A percentile compares a stretch with the other conserved stretches of the same genome.
Evolutionary conservation across 306 rosid species (phyloP).

Genomic region (Gastrolobium bilobum): DNA sequence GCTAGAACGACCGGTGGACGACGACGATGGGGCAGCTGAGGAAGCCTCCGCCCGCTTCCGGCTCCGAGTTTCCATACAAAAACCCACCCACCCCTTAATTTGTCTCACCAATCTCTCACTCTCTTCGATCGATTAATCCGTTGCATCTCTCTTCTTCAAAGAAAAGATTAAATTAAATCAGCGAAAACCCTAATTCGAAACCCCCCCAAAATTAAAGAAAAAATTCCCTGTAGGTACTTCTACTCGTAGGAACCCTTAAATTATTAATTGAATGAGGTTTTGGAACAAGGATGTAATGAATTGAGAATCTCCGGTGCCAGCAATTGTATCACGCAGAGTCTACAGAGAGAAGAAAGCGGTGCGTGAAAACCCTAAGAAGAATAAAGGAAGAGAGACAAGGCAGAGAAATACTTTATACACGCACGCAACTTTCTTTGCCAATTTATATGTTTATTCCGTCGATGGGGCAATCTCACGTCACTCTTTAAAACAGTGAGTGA

Average conservation of each 20-base stretch:
- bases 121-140: slow-evolving; percentile 55
- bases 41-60: slow-evolving; percentile 99
- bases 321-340: background rate
- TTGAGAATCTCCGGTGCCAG: background rate
- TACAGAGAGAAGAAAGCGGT: background rate
- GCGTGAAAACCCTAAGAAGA: slow-evolving; percentile 59
- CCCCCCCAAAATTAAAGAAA: background rate
- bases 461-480: background rate
- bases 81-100: slow-evolving; percentile 75
- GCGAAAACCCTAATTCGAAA: slow-evolving; percentile 51
- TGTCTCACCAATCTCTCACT: slow-evolving; percentile 49
- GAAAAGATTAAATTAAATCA: background rate
- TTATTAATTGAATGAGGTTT: background rate
- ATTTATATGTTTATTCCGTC: no score
- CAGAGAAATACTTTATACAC: background rate
- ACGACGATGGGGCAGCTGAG: slow-evolving; percentile 98
- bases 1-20: slow-evolving; percentile 69
- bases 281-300: background rate
- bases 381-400: background rate
- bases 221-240: slow-evolving; percentile 44
- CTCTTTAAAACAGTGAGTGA: background rate
- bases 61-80: slow-evolving; percentile 99
- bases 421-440: slow-evolving; percentile 23
- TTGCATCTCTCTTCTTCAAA: slow-evolving; percentile 38
- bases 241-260: background rate